Evolutionary conservation across 2,329 filamentous ascomycete species (phyloP), one percentile per base, ranked within the genome.

Genomic region (Talaromyces sp.): DNA sequence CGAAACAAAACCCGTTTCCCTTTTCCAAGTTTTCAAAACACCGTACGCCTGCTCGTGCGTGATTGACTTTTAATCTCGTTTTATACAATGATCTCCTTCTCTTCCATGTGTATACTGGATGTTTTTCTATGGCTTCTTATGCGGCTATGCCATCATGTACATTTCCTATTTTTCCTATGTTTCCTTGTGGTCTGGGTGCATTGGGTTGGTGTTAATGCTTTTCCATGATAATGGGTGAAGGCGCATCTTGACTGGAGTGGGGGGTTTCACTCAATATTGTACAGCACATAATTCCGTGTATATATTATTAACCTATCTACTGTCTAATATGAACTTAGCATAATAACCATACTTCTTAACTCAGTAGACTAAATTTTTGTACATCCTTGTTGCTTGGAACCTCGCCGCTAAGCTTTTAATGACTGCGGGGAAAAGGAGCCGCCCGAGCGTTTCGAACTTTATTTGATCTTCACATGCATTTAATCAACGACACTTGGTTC

Each of bases 21-120:
- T 61, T 75, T 12, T 70, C 70, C n/a, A 73, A 72, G 40, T 65
- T 71, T 58, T 57, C 69, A 69, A 76, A 73, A 67, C 65, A 70
- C 28, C 68, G 73, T 40, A 68, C 68, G n/a, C 44, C 47, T 47
- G 61, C 36, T 27, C 61, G 61, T 28, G 57, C 58, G 14, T 63
- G 40, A 63, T 18, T 18, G 4, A 40, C 5, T 40, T 40, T 40
- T n/a, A n/a, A 4, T 4, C 5, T 30, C n/a, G 18, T 2, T 28
- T 44, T 52, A 28, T 56, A 42, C 28, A 62, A 50, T 30, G 57
- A 36, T 23, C 65, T 59, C 65, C 58, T 64, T 66, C 62, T 27
- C n/a, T 33, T 51, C 34, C 53, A 61, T 58, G 36, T 61, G 62
- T 62, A 57, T 30, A 57, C 50, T 58, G 34, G 9, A 56, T 53